Evolutionary conservation across 2,329 filamentous ascomycete species (phyloP), one percentile per base, ranked within the genome.

Genomic region (Nemania serpens): DNA sequence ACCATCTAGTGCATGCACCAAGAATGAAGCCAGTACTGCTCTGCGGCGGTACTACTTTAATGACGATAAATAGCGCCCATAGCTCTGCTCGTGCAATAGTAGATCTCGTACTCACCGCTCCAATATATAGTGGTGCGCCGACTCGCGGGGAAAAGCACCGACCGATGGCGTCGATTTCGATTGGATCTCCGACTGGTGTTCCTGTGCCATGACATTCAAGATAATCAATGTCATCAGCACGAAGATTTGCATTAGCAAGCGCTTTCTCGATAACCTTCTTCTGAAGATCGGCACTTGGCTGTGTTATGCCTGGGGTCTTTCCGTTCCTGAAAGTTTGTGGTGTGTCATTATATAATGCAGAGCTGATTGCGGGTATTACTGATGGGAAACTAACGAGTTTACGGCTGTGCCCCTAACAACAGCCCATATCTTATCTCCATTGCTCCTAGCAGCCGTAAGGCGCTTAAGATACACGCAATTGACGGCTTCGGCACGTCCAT

Each of bases 121-220:
- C 34, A 36, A 36, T 36, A 36, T 36, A 36, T 12, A 36, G 34
- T 36, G 34, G 34, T 12, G 34, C 7, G 34, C 34, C 34, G 6
- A 36, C 34, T 36, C 34, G 34, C 12, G 34, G 34, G 12, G 34
- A 36, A 36, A 36, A 36, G 7, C 34, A 36, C 34, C 34, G n/a
- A n/a, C 66, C 37, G 7, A 78, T 70, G 6, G 75, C 78, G 3
- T 61, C 51, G 1, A 75, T 71, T 60, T 81, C 79, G 5, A 71
- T 64, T 0, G 76, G 74, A 59, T 81, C 78, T 5, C 57, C 79
- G 1, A 71, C 73, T 4, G 59, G 55, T 2, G 78, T 81, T 0
- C 77, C 78, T 0, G 78, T 79, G 1, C 77, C 66, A 42, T 69
- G 65, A 29, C 53, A 62, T 42, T 68, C 67, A 10, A 67, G 18